phyloP scores from a whole-genome alignment of 768 basidiomycete species.

The Leucocoprinus birnbaumii region DNA sequence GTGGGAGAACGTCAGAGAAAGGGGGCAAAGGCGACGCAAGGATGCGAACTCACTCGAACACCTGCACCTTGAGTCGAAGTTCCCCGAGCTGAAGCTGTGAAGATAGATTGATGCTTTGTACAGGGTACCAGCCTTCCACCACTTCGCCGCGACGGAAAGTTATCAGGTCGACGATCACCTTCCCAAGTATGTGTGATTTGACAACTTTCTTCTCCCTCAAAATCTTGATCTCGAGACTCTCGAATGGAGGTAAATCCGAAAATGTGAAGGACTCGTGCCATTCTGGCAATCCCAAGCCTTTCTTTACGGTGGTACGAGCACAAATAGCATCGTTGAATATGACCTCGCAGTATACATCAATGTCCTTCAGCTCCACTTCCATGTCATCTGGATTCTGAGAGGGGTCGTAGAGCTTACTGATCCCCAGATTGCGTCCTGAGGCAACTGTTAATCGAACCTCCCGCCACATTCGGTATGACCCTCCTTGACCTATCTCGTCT shows the following conservation, averaged over 20 bases:
- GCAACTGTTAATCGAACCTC: constrained; percentile 72
- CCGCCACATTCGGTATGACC: constrained; percentile 86
- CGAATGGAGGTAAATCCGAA: constrained; percentile 76
- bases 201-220: constrained; percentile 65
- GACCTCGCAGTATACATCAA: constrained; percentile 80
- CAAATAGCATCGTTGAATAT: constrained; percentile 62
- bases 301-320: constrained; percentile 74
- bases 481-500: constrained; percentile 40
- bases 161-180: constrained; percentile 56
- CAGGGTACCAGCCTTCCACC: constrained; percentile 85
- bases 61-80: constrained; percentile 65
- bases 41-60: constrained; percentile 62
- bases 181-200: constrained; percentile 58
- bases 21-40: neutral
- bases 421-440: constrained; percentile 73
- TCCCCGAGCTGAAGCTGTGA: constrained; percentile 70
- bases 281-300: constrained; percentile 60
- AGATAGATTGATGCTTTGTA: constrained; percentile 45
- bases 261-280: constrained; percentile 84
- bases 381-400: constrained; percentile 23
- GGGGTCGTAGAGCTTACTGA: constrained; percentile 33
- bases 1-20: constrained; percentile 11
- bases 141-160: constrained; percentile 74
- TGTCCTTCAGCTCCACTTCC: constrained; percentile 53
- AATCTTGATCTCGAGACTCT: constrained; percentile 62